These are phyloP conservation scores for Acacia acuminata DNA, from an alignment of 306 rosid genomes.

Conservation along the genomic window DNA sequence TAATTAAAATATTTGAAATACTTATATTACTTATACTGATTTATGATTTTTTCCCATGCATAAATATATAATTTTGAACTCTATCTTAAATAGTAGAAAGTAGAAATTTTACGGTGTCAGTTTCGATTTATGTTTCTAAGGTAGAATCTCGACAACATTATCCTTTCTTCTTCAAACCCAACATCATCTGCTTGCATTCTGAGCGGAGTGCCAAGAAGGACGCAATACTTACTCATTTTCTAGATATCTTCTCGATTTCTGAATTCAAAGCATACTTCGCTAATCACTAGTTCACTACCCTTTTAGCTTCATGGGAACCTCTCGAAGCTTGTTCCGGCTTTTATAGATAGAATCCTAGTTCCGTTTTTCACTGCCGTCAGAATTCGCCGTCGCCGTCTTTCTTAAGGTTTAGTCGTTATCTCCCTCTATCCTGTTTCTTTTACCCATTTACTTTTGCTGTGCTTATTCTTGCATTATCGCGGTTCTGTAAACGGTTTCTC, in stretches of 20 bases:
- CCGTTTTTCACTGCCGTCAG: neutral
- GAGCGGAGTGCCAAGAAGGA: neutral
- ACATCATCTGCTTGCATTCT: no score
- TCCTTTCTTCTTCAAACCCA: neutral
- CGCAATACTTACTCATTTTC: neutral
- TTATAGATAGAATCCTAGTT: neutral
- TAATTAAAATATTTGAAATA: no score
- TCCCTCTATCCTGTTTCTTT: neutral
- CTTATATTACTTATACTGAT: no score
- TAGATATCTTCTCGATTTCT: neutral
- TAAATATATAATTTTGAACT: no score
- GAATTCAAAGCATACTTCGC: neutral
- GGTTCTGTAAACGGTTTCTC: neutral
- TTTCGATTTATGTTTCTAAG: no score
- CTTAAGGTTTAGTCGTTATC: neutral
- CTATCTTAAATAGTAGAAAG: no score
- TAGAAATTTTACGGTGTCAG: no score
- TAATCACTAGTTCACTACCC: neutral
- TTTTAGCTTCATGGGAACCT: neutral
- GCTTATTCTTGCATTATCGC: neutral
- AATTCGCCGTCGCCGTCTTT: neutral
- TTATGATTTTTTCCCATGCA: no score
- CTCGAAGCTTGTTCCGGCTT: neutral
- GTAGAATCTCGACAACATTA: no score
- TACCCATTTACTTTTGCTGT: neutral